phyloP scores from a whole-genome alignment of 805 yeast genomes.

The Danielozyma ontarioensis region DNA sequence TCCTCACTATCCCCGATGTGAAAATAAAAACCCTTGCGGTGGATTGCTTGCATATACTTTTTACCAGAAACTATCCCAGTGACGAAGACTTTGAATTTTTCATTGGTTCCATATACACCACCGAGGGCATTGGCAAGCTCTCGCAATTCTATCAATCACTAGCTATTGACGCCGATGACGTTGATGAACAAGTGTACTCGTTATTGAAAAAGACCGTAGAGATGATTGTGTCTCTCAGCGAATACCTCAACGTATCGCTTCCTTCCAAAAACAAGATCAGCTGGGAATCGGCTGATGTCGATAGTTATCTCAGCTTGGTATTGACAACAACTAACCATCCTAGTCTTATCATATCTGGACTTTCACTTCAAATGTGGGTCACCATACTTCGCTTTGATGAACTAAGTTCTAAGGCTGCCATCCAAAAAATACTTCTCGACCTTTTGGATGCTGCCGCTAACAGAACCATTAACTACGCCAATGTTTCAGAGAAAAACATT shows the following conservation, averaged over 20 bases:
- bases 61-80: conserved; percentile 68
- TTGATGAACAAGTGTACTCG: conserved; percentile 77
- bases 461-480: conserved; percentile 68
- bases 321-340: conserved; percentile 78
- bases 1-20: conserved; percentile 55
- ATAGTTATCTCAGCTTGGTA: conserved; percentile 67
- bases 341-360: conserved; percentile 83
- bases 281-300: conserved; percentile 56
- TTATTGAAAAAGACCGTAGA: conserved; percentile 87
- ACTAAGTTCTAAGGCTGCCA: conserved; percentile 51
- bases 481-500: conserved; percentile 58
- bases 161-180: conserved; percentile 59
- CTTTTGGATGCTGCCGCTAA: conserved; percentile 73
- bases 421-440: conserved; percentile 55
- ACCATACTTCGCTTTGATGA: conserved; percentile 79
- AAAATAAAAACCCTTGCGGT: conserved; percentile 76
- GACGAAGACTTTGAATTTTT: conserved; percentile 70
- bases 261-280: conserved; percentile 35
- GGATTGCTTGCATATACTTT: conserved; percentile 84
- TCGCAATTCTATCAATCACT: conserved; percentile 57
- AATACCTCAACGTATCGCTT: conserved; percentile 54
- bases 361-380: conserved; percentile 93
- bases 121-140: conserved; percentile 69
- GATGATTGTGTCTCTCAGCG: conserved; percentile 83
- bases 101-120: conserved; percentile 70